Percentiles rank a stretch among this genome's conserved stretches.
phyloP scores from a whole-genome alignment of 2,329 filamentous ascomycete genomes.

The Trichoderma sp. region DNA sequence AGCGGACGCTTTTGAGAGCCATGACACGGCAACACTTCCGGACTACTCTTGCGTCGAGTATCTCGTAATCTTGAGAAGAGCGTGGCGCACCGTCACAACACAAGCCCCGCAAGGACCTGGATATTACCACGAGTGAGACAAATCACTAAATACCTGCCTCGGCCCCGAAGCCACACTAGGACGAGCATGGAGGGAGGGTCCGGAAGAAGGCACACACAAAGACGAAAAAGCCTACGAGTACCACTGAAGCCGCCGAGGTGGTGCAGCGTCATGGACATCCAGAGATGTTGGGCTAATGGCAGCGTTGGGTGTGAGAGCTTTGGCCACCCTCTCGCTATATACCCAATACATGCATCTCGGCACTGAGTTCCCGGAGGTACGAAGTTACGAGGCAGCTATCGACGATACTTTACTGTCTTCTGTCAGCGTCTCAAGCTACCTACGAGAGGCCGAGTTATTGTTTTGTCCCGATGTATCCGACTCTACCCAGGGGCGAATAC shows the following conservation, averaged over 20 bases:
- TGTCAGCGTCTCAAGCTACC: neutral
- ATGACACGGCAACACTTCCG: neutral
- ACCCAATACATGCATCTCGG: neutral
- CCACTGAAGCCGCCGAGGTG: slow-evolving; percentile 14
- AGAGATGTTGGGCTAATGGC: slow-evolving; percentile 3
- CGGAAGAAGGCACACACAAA: neutral
- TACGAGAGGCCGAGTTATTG: neutral
- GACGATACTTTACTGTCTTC: neutral
- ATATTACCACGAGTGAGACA: neutral
- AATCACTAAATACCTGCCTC: slow-evolving; percentile 1
- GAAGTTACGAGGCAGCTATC: neutral
- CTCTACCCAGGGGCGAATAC: neutral
- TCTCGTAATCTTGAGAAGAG: neutral
- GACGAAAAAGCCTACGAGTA: neutral
- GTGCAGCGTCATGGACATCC: slow-evolving; percentile 10
- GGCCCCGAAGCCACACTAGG: slow-evolving; percentile 15
- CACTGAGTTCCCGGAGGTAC: neutral
- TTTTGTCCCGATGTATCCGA: slow-evolving; percentile 10
- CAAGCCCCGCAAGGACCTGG: slow-evolving; percentile 3
- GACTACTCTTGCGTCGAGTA: neutral
- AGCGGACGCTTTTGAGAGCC: neutral
- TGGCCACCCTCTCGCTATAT: neutral
- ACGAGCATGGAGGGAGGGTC: slow-evolving; percentile 1
- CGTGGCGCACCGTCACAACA: slow-evolving; percentile 1
- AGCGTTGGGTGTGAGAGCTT: slow-evolving; percentile 3